Evolutionary conservation across 164 flowering plant species (phyloP), one percentile per base, ranked within the genome.

Genomic region (Kalanchoe fedtschenkoi): DNA sequence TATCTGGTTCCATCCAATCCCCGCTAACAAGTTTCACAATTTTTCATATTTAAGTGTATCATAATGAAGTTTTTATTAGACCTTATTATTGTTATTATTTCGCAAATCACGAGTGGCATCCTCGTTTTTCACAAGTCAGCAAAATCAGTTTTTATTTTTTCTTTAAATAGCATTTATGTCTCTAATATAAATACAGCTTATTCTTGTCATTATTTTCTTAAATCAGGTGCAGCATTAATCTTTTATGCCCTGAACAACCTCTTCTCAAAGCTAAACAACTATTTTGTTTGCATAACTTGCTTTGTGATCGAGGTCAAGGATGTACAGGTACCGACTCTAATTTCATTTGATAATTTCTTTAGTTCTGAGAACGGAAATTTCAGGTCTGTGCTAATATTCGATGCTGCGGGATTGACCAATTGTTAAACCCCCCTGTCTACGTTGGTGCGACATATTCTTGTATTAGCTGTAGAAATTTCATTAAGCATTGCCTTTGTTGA

Each of bases 191-290:
- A 26, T 17, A 22, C 32, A 11, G 56, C 30, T 51, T 51, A 28
- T 51, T 28, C 5, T 51, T 51, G 17, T 47, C 28, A 47, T 22
- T n/a, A 26, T 35, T 58, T 37, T 67, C 30, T 15, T n/a, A 57
- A 53, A 44, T 65, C 77, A 93, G 97, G 80, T 79, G 71, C 67
- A 69, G 57, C 19, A 80, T 85, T 72, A 65, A 69, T 29, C 87
- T 95, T 62, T 67, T 61, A 54, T 60, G 79, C 72, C 97, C 97
- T 30, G 73, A 75, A 62, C 97, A 91, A 66, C 92, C 91, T 58
- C 83, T 89, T 69, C 68, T 89, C 60, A 80, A 68, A 67, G 89
- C 81, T 51, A 89, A 89, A 66, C 88, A 77, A 47, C 80, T 89
- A 8, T 82, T 75, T 66, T 16, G 13, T 47, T 66, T 82, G 71